phyloP scores from a whole-genome alignment of 106 monocot genomes.

The Dioscorea alata region DNA sequence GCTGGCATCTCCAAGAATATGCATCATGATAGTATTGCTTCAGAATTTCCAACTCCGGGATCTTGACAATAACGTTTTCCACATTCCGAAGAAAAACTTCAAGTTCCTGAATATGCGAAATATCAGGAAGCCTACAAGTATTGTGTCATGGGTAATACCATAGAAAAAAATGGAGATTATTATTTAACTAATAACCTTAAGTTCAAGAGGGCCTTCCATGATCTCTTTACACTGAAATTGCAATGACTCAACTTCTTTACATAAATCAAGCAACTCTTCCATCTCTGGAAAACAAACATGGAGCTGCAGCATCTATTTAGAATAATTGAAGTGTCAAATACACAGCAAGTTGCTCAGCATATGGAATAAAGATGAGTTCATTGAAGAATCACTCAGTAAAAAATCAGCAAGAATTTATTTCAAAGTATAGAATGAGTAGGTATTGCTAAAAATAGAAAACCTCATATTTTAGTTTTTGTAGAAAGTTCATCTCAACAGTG shows the following conservation, averaged over 20 bases:
- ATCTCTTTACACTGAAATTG: constrained; percentile 40
- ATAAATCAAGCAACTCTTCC: constrained; percentile 38
- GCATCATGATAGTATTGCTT: constrained; percentile 45
- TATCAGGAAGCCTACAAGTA: background rate
- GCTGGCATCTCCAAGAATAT: constrained; percentile 36
- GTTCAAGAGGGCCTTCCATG: constrained; percentile 26
- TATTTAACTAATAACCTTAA: constrained; percentile 40
- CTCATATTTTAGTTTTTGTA: constrained; percentile 45
- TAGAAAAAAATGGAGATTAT: background rate
- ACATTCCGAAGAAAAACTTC: constrained; percentile 42
- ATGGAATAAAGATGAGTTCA: too few species aligned
- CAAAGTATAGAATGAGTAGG: too few species aligned
- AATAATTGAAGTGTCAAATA: too few species aligned
- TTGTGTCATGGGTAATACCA: background rate
- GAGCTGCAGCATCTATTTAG: constrained; percentile 50
- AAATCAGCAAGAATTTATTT: too few species aligned
- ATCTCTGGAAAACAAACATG: constrained; percentile 54
- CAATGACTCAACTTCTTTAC: constrained; percentile 45
- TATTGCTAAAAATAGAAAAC: constrained; percentile 8
- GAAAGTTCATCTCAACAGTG: constrained; percentile 36
- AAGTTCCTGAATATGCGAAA: constrained; percentile 44
- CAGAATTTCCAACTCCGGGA: constrained; percentile 61
- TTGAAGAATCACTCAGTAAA: too few species aligned
- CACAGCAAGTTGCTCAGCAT: too few species aligned
- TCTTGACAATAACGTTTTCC: constrained; percentile 30